These are phyloP conservation scores for Russula dissimulans DNA, from an alignment of 768 basidiomycete genomes.

Conservation along the genomic window DNA sequence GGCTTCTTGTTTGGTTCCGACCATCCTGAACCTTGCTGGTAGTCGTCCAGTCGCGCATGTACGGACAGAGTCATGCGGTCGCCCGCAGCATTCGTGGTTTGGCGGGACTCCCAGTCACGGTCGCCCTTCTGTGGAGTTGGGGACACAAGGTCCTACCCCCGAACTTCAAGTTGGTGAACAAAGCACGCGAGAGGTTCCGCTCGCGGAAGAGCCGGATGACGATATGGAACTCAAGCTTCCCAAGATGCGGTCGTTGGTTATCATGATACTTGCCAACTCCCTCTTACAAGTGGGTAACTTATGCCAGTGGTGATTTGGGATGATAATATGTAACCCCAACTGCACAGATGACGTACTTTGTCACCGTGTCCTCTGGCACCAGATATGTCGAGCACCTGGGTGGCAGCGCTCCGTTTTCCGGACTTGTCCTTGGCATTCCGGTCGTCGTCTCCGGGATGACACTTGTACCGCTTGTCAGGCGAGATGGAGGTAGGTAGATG, in stretches of 20 bases:
- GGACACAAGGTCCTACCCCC: background rate
- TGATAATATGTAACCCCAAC: background rate
- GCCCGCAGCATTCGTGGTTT: background rate
- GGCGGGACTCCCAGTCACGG: background rate
- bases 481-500: slow-evolving; percentile 41
- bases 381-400: slow-evolving; percentile 54
- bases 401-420: slow-evolving; percentile 61
- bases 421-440: slow-evolving; percentile 60
- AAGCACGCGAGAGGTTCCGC: background rate
- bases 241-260: slow-evolving; percentile 35
- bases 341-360: slow-evolving; percentile 53
- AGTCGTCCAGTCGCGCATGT: background rate
- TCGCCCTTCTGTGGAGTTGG: background rate
- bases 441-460: slow-evolving; percentile 50
- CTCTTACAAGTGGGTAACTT: slow-evolving; percentile 36
- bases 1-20: background rate
- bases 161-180: background rate
- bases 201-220: background rate
- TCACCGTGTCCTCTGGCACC: slow-evolving; percentile 58
- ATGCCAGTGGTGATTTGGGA: background rate
- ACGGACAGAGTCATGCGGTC: background rate
- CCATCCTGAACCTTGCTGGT: background rate
- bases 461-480: slow-evolving; percentile 45
- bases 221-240: slow-evolving; percentile 41
- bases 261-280: slow-evolving; percentile 36